Evolutionary conservation across 2,329 filamentous ascomycete genomes (phyloP).

Genomic region (Diaporthe batatas): DNA sequence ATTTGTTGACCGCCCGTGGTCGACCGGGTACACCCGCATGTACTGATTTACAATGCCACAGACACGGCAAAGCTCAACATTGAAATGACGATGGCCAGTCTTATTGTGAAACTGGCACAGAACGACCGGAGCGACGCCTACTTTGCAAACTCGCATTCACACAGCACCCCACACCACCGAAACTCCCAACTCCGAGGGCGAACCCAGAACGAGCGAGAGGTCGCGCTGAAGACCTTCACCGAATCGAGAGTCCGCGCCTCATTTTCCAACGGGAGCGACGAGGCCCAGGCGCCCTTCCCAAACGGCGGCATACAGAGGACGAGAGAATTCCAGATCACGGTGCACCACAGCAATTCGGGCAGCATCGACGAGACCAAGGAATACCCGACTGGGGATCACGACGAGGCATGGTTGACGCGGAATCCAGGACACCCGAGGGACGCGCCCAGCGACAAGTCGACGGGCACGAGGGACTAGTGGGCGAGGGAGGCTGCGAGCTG

Average conservation of each 20-base stretch:
- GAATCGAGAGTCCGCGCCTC: constrained; percentile 37
- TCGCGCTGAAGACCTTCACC: constrained; percentile 36
- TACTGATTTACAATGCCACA: background rate
- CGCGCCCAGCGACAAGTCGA: constrained; percentile 13
- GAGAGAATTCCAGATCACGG: constrained; percentile 38
- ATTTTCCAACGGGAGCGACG: constrained; percentile 27
- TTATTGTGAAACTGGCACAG: constrained; percentile 41
- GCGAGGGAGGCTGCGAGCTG: background rate
- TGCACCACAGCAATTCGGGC: constrained; percentile 31
- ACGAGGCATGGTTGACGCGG: constrained; percentile 36
- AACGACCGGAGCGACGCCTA: constrained; percentile 23
- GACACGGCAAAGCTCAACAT: constrained; percentile 39
- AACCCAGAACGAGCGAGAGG: constrained; percentile 30
- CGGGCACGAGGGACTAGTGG: constrained; percentile 11
- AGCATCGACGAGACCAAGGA: constrained; percentile 35
- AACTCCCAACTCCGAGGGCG: background rate
- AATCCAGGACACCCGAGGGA: constrained; percentile 33
- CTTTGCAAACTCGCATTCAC: constrained; percentile 12
- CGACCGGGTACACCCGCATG: background rate
- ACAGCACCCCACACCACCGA: constrained; percentile 15
- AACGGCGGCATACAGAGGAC: constrained; percentile 34
- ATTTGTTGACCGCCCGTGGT: no score
- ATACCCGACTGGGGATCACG: background rate
- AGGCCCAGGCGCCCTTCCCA: background rate
- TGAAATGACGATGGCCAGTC: constrained; percentile 42